Conservation (phyloP, 2,329 filamentous ascomycete genomes). For the Xylaria sp. region DNA sequence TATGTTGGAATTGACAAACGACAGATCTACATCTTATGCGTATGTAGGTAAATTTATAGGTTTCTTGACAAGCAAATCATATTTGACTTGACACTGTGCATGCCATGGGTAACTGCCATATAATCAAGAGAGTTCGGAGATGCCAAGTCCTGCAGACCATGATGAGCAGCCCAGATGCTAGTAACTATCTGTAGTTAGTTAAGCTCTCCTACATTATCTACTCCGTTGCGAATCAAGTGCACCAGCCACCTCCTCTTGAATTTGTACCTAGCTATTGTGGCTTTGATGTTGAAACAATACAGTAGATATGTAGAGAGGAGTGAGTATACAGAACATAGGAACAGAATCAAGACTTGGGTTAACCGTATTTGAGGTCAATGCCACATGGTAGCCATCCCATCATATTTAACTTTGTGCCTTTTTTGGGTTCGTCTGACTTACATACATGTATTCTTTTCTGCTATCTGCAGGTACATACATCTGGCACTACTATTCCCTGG, state of each 20-base stretch:
- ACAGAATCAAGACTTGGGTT: background rate
- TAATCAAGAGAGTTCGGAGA: slow-evolving; percentile 4
- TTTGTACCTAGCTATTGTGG: background rate
- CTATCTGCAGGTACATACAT: background rate
- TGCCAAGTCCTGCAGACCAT: slow-evolving; percentile 22
- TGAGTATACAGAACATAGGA: background rate
- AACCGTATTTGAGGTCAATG: background rate
- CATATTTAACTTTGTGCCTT: background rate
- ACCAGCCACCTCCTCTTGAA: slow-evolving; percentile 3
- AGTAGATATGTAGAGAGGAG: no score
- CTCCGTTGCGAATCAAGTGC: slow-evolving; percentile 5
- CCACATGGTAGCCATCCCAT: slow-evolving; percentile 16
- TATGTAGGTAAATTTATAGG: background rate
- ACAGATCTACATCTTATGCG: background rate
- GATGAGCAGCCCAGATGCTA: slow-evolving; percentile 14
- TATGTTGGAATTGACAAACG: background rate
- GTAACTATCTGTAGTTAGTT: background rate
- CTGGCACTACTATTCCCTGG: background rate
- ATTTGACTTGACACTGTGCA: background rate
- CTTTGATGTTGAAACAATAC: slow-evolving; percentile 7
- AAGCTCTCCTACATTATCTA: background rate
- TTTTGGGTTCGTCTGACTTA: background rate
- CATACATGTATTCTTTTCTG: background rate
- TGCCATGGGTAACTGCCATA: background rate
- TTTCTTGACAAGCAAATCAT: background rate